Evolutionary conservation across 2,329 filamentous ascomycete genomes (phyloP).

Genomic region (Aspergillus sp.): DNA sequence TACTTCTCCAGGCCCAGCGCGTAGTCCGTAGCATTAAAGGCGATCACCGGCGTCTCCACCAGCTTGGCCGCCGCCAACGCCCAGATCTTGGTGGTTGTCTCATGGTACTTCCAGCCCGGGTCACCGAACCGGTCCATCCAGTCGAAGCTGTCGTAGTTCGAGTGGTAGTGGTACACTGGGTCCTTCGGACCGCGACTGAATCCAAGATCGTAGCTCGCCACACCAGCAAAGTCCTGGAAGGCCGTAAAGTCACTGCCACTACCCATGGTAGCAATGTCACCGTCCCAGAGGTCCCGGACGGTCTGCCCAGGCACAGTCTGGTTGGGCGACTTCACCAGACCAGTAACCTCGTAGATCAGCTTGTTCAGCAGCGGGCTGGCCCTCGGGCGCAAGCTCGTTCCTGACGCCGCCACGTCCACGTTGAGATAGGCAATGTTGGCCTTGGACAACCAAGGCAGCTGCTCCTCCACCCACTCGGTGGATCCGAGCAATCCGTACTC

Average conservation of each 20-base stretch:
- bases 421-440: slow-evolving; percentile 82
- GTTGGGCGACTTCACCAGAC: slow-evolving; percentile 69
- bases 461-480: slow-evolving; percentile 93
- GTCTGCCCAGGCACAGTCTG: slow-evolving; percentile 71
- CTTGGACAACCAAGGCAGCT: slow-evolving; percentile 74
- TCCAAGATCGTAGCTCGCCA: slow-evolving; percentile 66
- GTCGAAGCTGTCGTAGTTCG: slow-evolving; percentile 79
- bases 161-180: slow-evolving; percentile 72
- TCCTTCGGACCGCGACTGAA: slow-evolving; percentile 52
- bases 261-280: slow-evolving; percentile 65
- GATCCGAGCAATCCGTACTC: slow-evolving; percentile 85
- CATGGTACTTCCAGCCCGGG: slow-evolving; percentile 59
- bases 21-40: slow-evolving; percentile 67
- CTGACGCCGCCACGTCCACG: slow-evolving; percentile 73
- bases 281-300: slow-evolving; percentile 67
- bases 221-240: slow-evolving; percentile 71
- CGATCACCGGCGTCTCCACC: slow-evolving; percentile 62
- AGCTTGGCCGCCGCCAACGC: slow-evolving; percentile 64
- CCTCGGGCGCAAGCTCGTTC: slow-evolving; percentile 63
- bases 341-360: slow-evolving; percentile 67
- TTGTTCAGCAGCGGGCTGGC: slow-evolving; percentile 77
- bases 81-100: slow-evolving; percentile 66
- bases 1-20: slow-evolving; percentile 56
- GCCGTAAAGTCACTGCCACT: slow-evolving; percentile 74
- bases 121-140: slow-evolving; percentile 85